phyloP scores from a whole-genome alignment of 305 asterid genomes.

The Fraxinus angustifolia region DNA sequence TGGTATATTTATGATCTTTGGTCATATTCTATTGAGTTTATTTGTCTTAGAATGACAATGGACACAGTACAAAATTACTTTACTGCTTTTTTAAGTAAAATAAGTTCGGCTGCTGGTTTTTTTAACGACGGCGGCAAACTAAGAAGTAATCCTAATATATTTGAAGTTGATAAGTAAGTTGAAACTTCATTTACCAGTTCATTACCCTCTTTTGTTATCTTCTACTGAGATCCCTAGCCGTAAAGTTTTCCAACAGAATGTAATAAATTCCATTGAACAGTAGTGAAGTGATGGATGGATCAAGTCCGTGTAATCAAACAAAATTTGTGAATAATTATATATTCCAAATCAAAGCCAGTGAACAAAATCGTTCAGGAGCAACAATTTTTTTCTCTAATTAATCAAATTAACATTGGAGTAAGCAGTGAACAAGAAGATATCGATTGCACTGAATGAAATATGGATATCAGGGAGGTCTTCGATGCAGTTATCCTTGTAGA shows the following conservation, averaged over 20 bases:
- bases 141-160: not conserved
- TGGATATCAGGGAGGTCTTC: not conserved
- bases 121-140: not conserved
- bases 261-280: not conserved
- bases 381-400: not conserved
- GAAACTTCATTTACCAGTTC: not conserved
- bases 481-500: not conserved
- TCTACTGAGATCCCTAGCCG: not conserved
- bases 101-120: too few relatives aligned
- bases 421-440: not conserved
- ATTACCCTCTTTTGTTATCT: not conserved
- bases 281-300: not conserved
- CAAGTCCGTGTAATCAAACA: conserved; percentile 1
- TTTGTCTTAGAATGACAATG: not conserved
- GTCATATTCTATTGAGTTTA: not conserved
- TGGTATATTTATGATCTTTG: not conserved
- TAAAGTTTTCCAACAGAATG: not conserved
- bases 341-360: conserved; percentile 22
- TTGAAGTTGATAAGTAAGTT: too few relatives aligned
- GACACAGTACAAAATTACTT: not conserved
- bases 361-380: conserved; percentile 6
- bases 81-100: too few relatives aligned
- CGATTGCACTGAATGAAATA: conserved; percentile 10
- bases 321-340: not conserved
- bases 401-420: conserved; percentile 11